phyloP scores from a whole-genome alignment of 495 filamentous ascomycete species.

The Darksidea phi region DNA sequence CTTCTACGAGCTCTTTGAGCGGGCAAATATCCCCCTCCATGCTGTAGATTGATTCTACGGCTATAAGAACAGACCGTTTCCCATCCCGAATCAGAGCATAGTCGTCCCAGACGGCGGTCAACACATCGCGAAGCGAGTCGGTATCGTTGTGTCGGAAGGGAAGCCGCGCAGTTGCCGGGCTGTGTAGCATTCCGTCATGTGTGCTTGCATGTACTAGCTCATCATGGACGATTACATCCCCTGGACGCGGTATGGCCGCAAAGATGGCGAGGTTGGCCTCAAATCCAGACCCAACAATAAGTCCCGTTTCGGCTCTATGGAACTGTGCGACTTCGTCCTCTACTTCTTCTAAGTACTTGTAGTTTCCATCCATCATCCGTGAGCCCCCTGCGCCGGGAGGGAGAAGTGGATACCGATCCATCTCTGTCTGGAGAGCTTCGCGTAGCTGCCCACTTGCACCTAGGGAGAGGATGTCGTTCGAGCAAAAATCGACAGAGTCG shows the following conservation, averaged over 20 bases:
- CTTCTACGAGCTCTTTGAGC: slow-evolving; percentile 14
- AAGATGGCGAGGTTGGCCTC: slow-evolving; percentile 11
- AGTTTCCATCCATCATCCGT: slow-evolving; percentile 17
- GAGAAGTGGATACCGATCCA: background rate
- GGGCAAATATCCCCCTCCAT: slow-evolving; percentile 34
- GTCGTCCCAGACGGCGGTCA: background rate
- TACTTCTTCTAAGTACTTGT: background rate
- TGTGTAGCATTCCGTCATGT: slow-evolving; percentile 22
- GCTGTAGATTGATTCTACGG: slow-evolving; percentile 31
- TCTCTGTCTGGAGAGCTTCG: slow-evolving; percentile 1
- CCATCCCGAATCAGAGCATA: slow-evolving; percentile 1
- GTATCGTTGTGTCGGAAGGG: slow-evolving; percentile 22
- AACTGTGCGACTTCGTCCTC: slow-evolving; percentile 19
- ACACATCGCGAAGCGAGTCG: background rate
- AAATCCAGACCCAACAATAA: slow-evolving; percentile 12
- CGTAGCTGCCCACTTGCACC: background rate
- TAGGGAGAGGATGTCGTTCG: slow-evolving; percentile 12
- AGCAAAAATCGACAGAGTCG: slow-evolving; percentile 13
- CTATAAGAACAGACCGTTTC: slow-evolving; percentile 20
- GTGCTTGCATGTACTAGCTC: slow-evolving; percentile 27
- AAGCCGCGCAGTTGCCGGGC: background rate
- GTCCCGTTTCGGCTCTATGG: slow-evolving; percentile 11
- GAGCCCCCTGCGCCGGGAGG: slow-evolving; percentile 12
- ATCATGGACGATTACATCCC: slow-evolving; percentile 29
- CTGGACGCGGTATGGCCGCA: slow-evolving; percentile 1